Percentiles rank a stretch among this genome's conserved stretches.
These are phyloP conservation scores for Ogataea philodendri DNA, from an alignment of 805 yeast genomes.

Conservation along the genomic window DNA sequence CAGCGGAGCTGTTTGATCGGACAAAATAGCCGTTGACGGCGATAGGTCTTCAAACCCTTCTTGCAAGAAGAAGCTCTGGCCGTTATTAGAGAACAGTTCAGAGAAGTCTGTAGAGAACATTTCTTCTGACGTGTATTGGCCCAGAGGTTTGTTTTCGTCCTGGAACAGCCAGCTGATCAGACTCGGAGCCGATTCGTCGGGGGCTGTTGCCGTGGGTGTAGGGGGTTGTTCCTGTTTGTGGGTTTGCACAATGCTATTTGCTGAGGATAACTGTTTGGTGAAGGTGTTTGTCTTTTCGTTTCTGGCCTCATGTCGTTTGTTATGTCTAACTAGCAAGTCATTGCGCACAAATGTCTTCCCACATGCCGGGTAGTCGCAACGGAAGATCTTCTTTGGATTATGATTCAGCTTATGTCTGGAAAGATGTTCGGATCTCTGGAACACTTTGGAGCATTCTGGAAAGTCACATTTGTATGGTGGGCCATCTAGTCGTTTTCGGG, in stretches of 20 bases:
- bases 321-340: constrained; percentile 51
- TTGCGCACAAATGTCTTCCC: constrained; percentile 60
- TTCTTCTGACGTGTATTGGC: neutral
- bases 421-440: constrained; percentile 61
- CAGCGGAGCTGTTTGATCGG: neutral
- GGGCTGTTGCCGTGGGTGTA: neutral
- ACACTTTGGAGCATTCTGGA: constrained; percentile 52
- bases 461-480: constrained; percentile 40
- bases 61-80: constrained; percentile 31
- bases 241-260: constrained; percentile 27
- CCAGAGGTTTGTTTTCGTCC: constrained; percentile 16
- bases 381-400: constrained; percentile 51
- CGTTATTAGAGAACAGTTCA: constrained; percentile 28
- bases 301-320: constrained; percentile 39
- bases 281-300: neutral
- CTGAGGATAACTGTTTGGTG: constrained; percentile 18
- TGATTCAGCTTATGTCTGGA: constrained; percentile 66
- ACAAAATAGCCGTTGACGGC: constrained; percentile 17
- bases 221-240: constrained; percentile 16
- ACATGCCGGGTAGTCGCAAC: constrained; percentile 48
- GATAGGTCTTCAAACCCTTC: constrained; percentile 31
- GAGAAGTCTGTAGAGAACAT: constrained; percentile 23
- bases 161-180: constrained; percentile 32
- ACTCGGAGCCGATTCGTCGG: constrained; percentile 16
- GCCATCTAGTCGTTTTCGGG: constrained; percentile 21